Percentiles rank a stretch among this genome's conserved stretches.
Evolutionary conservation across 257 asterid species (phyloP).

Genomic region (Solanum rostratum): DNA sequence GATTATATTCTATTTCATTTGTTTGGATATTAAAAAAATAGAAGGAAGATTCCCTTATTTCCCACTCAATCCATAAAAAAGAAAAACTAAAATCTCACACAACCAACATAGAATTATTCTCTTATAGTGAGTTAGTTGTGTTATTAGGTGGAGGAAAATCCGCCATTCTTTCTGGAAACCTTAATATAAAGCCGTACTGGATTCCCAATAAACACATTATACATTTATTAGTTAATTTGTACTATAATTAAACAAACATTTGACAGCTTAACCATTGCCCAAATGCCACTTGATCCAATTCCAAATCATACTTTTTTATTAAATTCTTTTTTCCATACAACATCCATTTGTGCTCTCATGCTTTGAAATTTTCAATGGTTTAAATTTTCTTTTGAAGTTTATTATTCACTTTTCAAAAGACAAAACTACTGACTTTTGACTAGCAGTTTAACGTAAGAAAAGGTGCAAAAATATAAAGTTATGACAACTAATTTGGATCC

Average conservation of each 20-base stretch:
- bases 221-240: not conserved
- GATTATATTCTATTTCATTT: not conserved
- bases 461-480: no score
- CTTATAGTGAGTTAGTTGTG: not conserved
- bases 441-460: not conserved
- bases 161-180: slow-evolving; percentile 8
- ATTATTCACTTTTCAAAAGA: no score
- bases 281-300: not conserved
- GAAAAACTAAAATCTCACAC: not conserved
- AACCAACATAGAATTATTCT: not conserved
- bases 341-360: not conserved
- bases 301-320: not conserved
- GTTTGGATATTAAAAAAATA: not conserved
- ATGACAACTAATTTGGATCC: no score
- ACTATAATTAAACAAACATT: not conserved
- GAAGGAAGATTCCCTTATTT: not conserved
- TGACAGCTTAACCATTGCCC: not conserved
- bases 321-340: not conserved
- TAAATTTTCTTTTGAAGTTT: not conserved
- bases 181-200: not conserved
- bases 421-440: no score
- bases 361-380: not conserved
- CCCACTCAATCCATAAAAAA: slow-evolving; percentile 1
- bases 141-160: slow-evolving; percentile 5
- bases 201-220: not conserved